Evolutionary conservation across 257 asterid genomes (phyloP), one percentile per base, ranked within the genome.

Genomic region (Ballota nigra): DNA sequence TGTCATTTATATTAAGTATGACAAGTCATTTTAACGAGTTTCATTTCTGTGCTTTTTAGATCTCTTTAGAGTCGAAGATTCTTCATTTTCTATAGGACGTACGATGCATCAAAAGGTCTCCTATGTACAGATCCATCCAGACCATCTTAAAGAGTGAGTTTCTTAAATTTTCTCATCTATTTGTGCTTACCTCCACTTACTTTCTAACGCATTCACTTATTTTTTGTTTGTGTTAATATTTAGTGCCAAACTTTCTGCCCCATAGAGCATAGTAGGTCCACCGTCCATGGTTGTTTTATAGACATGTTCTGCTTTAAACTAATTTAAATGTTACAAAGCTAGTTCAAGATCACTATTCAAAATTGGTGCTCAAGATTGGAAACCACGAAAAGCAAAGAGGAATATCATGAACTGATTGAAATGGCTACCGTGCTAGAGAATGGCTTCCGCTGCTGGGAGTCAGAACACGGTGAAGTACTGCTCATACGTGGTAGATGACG

Each of bases 391-490:
- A n/a, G 68, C 43, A 31, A 63, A 66, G 31, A 47, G 12, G 11
- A 68, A 47, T 36, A 23, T 28, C 26, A 19, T 8, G 47, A 59
- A 34, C 58, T 40, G 52, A 66, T 73, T 18, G 41, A 16, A 75
- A 55, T 9, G 59, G 28, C 80, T 87, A 91, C 98, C 83, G 71
- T 72, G 80, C 58, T 85, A 26, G 76, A 66, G 63, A 83, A 75
- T 73, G 87, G 81, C 81, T 88, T 92, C 73, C 83, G 84, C 71
- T 56, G 89, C 69, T 86, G 95, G 78, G 95, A 87, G 67, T 91
- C 96, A 31, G 98, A 84, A 55, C 90, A 88, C 12, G 96, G 98
- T 26, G 97, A 93, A 40, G 86, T 83, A 62, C 96, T 91, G 82
- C 84, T 91, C 87, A 77, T 70, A 60, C 87, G 96, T 49, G 84